Base-by-base conservation (phyloP, 495 filamentous ascomycete species). In the Aspergillus cavernicola region DNA sequence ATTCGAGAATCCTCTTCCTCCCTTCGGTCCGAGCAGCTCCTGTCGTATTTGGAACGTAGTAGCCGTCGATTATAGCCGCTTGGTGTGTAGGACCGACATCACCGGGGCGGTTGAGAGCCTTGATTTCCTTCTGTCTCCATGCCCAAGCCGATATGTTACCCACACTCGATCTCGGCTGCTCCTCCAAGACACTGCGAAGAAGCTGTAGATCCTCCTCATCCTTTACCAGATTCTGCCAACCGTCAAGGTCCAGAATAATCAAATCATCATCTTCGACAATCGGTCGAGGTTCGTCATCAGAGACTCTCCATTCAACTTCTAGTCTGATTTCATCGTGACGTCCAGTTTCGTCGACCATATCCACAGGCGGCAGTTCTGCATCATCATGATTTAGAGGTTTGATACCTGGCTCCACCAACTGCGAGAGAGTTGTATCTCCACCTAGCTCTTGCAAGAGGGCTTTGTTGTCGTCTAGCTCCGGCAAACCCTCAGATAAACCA, bases 21-120 rank as follows among this genome's bases (percentile, higher is more conserved):
- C 90, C 91, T 78, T 97, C 91, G 0, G 93, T 97, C 51, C 93
- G 82, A 33, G 93, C 92, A 61, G 82, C 86, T 28, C 93, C 93
- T 22, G 88, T 87, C 0, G 72, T 45, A 53, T 97, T 99, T 1
- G 87, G 81, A 15, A 96, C 87, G 65, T 96, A 96, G 61, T 97
- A 96, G 32, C 92, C 95, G 39, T 87, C 81, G 45, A 97, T 95
- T 47, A 69, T 75, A 44, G 79, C 79, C 48, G 75, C 67, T 13
- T 71, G 66, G 26, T 73, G 78, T 12, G 78, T 70, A 1, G 80
- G 67, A 2, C 84, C 84, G 56, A 57, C 71, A 8, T 76, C 71
- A 19, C 76, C 78, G 26, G 63, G 50, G 11, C 74, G 76, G 68
- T 95, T 95, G 50, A 96, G 82, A 35, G 87, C 77, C 60, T 96